These are phyloP conservation scores for Podochytrium sp. DNA, from an alignment of 192 early-diverging fungal genomes.

Conservation along the genomic window DNA sequence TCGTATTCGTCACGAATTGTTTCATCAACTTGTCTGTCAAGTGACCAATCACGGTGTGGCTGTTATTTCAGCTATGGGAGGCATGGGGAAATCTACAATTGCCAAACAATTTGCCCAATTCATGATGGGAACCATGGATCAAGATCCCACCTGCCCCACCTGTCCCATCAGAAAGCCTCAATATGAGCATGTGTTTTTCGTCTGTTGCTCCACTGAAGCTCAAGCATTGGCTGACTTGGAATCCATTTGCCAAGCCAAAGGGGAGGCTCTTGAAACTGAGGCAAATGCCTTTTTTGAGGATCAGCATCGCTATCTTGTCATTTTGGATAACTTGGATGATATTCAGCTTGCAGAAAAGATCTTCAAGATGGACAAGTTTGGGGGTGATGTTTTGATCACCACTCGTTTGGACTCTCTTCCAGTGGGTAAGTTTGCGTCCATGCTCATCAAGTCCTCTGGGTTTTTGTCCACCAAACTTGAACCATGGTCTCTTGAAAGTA, in stretches of 20 bases:
- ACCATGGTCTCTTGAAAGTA: not conserved
- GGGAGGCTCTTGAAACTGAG: not conserved
- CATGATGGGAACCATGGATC: not conserved
- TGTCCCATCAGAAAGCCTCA: conserved; percentile 6
- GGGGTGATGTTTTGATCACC: not conserved
- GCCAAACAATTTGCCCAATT: conserved; percentile 19
- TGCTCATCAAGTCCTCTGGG: not conserved
- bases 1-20: not conserved
- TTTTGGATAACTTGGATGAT: not conserved
- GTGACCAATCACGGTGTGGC: not conserved
- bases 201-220: conserved; percentile 2
- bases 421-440: not conserved
- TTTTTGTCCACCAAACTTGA: not conserved
- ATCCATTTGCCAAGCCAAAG: not conserved
- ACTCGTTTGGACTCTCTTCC: not conserved
- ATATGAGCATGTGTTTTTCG: not conserved
- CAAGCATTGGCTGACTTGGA: conserved; percentile 9
- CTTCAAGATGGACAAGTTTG: not conserved
- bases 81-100: conserved; percentile 13
- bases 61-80: conserved; percentile 16
- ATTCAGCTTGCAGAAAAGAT: not conserved
- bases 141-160: not conserved
- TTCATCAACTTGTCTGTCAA: not conserved
- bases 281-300: not conserved
- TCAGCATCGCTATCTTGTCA: not conserved